phyloP scores from a whole-genome alignment of 495 filamentous ascomycete genomes.

The Melanomma pulvis-pyrius region DNA sequence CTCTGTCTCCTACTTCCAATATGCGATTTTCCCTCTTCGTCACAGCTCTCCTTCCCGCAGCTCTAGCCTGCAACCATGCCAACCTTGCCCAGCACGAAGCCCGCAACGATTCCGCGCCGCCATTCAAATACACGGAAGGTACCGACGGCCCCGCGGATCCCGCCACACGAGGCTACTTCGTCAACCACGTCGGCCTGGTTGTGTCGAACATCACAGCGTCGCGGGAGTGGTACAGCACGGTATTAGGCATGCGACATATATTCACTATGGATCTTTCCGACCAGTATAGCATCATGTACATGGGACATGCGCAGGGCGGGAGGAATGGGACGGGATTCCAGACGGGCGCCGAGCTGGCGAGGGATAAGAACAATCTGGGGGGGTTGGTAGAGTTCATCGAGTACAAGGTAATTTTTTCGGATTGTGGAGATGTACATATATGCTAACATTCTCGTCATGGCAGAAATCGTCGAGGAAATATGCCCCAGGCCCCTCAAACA shows the following conservation, averaged over 20 bases:
- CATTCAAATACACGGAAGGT: constrained; percentile 1
- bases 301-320: constrained; percentile 43
- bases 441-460: background rate
- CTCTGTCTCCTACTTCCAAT: too few relatives aligned
- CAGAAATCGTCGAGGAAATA: constrained; percentile 7
- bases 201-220: constrained; percentile 39
- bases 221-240: constrained; percentile 52
- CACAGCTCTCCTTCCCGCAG: background rate
- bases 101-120: background rate
- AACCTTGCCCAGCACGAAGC: background rate
- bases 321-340: constrained; percentile 47
- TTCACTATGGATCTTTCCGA: constrained; percentile 45
- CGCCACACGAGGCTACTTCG: constrained; percentile 48
- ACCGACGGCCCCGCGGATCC: constrained; percentile 19
- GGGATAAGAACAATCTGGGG: constrained; percentile 43
- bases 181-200: constrained; percentile 53
- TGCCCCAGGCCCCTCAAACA: constrained; percentile 22
- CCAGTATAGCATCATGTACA: constrained; percentile 40
- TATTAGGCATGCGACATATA: constrained; percentile 54
- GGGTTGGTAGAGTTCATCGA: constrained; percentile 44
- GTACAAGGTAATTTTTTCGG: constrained; percentile 22
- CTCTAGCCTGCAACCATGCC: constrained; percentile 2
- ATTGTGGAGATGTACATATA: background rate
- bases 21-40: background rate
- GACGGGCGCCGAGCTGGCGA: constrained; percentile 39